A percentile compares a stretch with the other conserved stretches of the same genome.
Conservation (phyloP, 176 grass and related monocot species). For the Oryza brachyantha region DNA sequence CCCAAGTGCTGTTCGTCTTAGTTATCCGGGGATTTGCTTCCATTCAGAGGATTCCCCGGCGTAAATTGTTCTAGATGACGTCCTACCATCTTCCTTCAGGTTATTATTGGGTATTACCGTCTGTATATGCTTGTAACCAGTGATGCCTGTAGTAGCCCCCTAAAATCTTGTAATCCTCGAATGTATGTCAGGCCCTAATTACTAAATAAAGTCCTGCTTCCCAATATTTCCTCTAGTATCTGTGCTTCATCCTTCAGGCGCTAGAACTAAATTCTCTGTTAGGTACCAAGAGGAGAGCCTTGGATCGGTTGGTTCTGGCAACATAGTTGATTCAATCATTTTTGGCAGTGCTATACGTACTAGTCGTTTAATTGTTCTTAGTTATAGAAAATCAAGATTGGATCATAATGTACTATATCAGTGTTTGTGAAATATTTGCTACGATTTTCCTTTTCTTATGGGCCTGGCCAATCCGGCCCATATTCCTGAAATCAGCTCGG, state of each 20-base stretch:
- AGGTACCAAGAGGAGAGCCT: neutral
- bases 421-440: too few species aligned
- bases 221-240: neutral
- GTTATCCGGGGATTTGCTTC: constrained; percentile 25
- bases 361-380: too few species aligned
- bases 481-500: neutral
- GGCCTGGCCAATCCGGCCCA: neutral
- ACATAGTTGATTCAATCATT: neutral
- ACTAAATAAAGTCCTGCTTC: constrained; percentile 29
- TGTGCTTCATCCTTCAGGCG: neutral
- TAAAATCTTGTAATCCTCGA: constrained; percentile 11
- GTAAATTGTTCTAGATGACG: constrained; percentile 34
- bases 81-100: neutral
- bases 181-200: constrained; percentile 1
- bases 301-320: neutral
- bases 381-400: too few species aligned
- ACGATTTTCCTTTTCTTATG: neutral
- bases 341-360: too few species aligned
- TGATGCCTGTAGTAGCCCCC: constrained; percentile 1
- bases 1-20: constrained; percentile 16
- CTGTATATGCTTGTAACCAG: constrained; percentile 43
- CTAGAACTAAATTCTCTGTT: neutral
- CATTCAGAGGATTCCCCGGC: constrained; percentile 36
- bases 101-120: neutral
- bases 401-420: too few species aligned